phyloP scores from a whole-genome alignment of 1,139 yeast genomes.

The Yamadazyma triangularis region DNA sequence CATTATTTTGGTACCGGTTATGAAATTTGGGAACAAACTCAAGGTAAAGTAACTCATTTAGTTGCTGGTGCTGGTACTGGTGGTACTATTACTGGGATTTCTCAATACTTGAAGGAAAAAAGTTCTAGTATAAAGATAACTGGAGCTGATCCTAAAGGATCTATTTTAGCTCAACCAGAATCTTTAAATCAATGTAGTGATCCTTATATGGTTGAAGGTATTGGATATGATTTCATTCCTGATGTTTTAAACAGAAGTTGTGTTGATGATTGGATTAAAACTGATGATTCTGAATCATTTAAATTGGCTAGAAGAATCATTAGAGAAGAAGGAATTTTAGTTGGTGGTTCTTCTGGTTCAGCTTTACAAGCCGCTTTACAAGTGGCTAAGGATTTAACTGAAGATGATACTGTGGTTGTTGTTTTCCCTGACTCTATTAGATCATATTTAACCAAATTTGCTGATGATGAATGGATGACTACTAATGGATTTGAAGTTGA shows the following conservation, averaged over 20 bases:
- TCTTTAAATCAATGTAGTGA: constrained; percentile 57
- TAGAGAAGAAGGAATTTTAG: constrained; percentile 80
- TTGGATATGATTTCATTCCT: constrained; percentile 87
- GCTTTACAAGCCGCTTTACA: constrained; percentile 79
- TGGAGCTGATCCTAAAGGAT: constrained; percentile 87
- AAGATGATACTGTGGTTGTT: constrained; percentile 73
- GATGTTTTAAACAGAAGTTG: constrained; percentile 65
- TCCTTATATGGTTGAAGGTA: constrained; percentile 83
- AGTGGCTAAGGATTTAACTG: constrained; percentile 66
- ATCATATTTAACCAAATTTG: constrained; percentile 83
- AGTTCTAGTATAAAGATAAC: constrained; percentile 58
- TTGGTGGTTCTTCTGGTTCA: constrained; percentile 86
- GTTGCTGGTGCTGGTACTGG: constrained; percentile 95
- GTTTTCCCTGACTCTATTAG: constrained; percentile 86
- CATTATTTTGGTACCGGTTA: constrained; percentile 83
- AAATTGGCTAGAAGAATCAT: constrained; percentile 78
- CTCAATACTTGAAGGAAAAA: constrained; percentile 71
- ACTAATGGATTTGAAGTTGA: constrained; percentile 66
- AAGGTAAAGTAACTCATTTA: constrained; percentile 66
- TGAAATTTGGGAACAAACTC: constrained; percentile 81
- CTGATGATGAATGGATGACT: constrained; percentile 90
- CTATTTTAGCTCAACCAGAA: constrained; percentile 80
- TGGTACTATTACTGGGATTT: constrained; percentile 77
- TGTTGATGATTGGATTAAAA: constrained; percentile 82
- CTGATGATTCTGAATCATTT: constrained; percentile 80